These are phyloP conservation scores for Talaromyces albobiverticillius DNA, from an alignment of 2,329 filamentous ascomycete species.

Conservation along the genomic window DNA sequence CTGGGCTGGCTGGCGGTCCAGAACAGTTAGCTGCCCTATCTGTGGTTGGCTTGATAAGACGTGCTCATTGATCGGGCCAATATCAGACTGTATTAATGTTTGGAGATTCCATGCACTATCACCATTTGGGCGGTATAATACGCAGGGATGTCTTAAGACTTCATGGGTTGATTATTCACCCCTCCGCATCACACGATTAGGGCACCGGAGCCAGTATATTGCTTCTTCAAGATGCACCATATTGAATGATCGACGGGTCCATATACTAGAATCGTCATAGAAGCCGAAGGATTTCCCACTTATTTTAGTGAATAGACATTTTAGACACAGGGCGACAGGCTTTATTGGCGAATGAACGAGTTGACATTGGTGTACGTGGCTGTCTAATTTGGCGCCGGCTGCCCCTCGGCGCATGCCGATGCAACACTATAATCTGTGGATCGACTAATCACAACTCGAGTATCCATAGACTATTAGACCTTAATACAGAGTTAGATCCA, in stretches of 20 bases:
- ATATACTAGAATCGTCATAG: neutral
- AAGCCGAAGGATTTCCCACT: neutral
- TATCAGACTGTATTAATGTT: too few relatives aligned
- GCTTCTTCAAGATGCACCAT: neutral
- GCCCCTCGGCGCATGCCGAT: neutral
- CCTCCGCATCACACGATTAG: too few relatives aligned
- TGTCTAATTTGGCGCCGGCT: neutral
- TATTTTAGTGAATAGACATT: too few relatives aligned
- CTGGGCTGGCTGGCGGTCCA: too few relatives aligned
- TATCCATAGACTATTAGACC: neutral
- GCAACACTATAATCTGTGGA: conserved; percentile 10
- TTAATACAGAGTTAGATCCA: neutral
- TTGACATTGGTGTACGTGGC: neutral
- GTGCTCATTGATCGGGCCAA: too few relatives aligned
- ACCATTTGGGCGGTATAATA: too few relatives aligned
- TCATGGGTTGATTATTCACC: too few relatives aligned
- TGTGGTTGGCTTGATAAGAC: too few relatives aligned
- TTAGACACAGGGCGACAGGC: too few relatives aligned
- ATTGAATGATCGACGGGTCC: conserved; percentile 1
- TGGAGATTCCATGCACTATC: too few relatives aligned
- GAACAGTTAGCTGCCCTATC: too few relatives aligned
- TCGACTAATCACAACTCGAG: neutral
- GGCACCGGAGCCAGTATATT: neutral
- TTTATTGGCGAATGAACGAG: neutral
- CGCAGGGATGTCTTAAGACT: too few relatives aligned